Conservation (phyloP, 2,329 filamentous ascomycete species). For the Zasmidium cellare region DNA sequence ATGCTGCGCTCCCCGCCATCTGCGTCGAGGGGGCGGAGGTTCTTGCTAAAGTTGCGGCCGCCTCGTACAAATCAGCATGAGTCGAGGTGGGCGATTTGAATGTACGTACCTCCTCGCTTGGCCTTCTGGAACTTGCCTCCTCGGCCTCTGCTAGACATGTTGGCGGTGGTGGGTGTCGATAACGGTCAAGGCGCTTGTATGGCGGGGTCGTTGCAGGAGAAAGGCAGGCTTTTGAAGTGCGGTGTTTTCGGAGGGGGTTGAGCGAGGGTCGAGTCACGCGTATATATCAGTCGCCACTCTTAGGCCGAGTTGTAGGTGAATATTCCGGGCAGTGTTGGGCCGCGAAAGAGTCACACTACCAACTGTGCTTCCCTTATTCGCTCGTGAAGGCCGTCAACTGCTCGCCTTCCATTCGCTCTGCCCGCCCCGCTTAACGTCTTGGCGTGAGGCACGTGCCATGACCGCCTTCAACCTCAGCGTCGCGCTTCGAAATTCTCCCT, state of each 20-base stretch:
- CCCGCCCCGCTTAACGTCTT: constrained; percentile 9
- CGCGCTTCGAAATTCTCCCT: constrained; percentile 27
- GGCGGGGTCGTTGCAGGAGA: background rate
- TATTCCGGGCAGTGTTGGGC: constrained; percentile 1
- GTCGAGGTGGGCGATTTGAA: constrained; percentile 5
- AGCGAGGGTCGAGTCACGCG: constrained; percentile 1
- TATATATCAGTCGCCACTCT: background rate
- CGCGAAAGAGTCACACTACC: background rate
- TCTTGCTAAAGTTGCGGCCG: constrained; percentile 91
- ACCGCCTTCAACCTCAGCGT: constrained; percentile 43
- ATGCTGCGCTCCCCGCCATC: constrained; percentile 88
- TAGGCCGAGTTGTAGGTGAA: background rate
- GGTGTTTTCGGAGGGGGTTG: background rate
- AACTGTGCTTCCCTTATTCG: background rate
- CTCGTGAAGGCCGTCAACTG: background rate
- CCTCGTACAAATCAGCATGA: constrained; percentile 53
- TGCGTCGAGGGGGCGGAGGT: constrained; percentile 82
- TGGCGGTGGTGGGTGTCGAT: constrained; percentile 29
- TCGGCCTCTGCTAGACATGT: constrained; percentile 67
- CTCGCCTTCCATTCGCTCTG: constrained; percentile 2
- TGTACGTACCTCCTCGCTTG: constrained; percentile 76
- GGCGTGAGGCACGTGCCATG: constrained; percentile 8
- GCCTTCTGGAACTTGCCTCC: constrained; percentile 95
- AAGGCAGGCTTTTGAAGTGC: constrained; percentile 4
- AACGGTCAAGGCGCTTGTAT: background rate